phyloP scores from a whole-genome alignment of 331 rosid genomes.

The Pyrus hybrid region DNA sequence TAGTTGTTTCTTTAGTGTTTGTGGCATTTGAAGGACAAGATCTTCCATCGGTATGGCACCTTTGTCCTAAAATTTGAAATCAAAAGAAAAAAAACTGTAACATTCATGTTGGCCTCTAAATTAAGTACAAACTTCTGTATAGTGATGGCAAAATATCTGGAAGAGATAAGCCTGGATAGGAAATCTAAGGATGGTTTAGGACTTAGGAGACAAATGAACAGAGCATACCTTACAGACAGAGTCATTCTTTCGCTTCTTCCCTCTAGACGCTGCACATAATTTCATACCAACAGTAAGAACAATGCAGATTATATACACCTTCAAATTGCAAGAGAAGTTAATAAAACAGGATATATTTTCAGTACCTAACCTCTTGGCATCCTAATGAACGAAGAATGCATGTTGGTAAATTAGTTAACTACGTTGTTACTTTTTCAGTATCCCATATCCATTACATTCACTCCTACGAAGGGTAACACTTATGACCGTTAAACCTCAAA shows the following conservation, averaged over 20 bases:
- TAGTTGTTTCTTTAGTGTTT: conserved; percentile 61
- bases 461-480: neutral
- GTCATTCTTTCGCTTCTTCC: conserved; percentile 46
- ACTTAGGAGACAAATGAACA: neutral
- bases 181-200: neutral
- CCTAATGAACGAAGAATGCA: neutral
- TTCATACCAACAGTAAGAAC: conserved; percentile 9
- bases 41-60: conserved; percentile 29
- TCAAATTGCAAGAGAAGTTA: neutral
- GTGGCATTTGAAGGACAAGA: conserved; percentile 64
- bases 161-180: too few species aligned
- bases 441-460: neutral
- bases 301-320: conserved; percentile 2
- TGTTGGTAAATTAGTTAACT: neutral
- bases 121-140: too few species aligned
- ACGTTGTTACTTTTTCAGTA: neutral
- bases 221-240: conserved; percentile 34
- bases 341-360: neutral
- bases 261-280: conserved; percentile 55
- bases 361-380: neutral
- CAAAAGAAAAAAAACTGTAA: neutral
- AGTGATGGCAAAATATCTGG: too few species aligned
- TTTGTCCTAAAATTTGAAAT: conserved; percentile 36
- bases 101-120: neutral
- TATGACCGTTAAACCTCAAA: neutral